phyloP scores from a whole-genome alignment of 306 rosid species.

The Cyclanthera cordifolia region DNA sequence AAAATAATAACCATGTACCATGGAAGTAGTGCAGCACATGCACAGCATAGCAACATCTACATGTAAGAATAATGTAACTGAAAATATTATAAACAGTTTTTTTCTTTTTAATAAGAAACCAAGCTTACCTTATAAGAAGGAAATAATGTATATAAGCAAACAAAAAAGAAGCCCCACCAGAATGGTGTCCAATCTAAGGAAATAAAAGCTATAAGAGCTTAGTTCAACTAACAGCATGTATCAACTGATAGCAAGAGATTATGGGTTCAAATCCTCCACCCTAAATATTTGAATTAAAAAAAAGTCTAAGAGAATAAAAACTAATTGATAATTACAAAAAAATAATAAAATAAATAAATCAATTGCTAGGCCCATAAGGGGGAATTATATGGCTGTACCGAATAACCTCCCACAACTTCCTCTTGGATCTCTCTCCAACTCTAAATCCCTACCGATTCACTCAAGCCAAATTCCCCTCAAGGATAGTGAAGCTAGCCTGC shows the following conservation, averaged over 20 bases:
- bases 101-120: too few relatives aligned
- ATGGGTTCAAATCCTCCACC: too few relatives aligned
- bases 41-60: too few relatives aligned
- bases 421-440: background rate
- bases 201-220: too few relatives aligned
- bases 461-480: background rate
- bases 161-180: background rate
- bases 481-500: background rate
- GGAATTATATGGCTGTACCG: background rate
- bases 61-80: too few relatives aligned
- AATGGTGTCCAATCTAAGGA: background rate
- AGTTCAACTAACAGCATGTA: too few relatives aligned
- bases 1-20: background rate
- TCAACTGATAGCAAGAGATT: too few relatives aligned
- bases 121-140: background rate
- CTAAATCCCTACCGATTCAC: background rate
- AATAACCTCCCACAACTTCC: background rate
- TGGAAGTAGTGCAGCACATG: slow-evolving; percentile 10
- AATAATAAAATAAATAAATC: too few relatives aligned
- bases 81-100: too few relatives aligned
- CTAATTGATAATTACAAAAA: too few relatives aligned
- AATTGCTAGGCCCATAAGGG: background rate
- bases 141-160: background rate
- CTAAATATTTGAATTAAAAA: too few relatives aligned
- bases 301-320: too few relatives aligned